Evolutionary conservation across 106 monocot genomes (phyloP), one percentile per base, ranked within the genome.

Genomic region (Acorus calamus): DNA sequence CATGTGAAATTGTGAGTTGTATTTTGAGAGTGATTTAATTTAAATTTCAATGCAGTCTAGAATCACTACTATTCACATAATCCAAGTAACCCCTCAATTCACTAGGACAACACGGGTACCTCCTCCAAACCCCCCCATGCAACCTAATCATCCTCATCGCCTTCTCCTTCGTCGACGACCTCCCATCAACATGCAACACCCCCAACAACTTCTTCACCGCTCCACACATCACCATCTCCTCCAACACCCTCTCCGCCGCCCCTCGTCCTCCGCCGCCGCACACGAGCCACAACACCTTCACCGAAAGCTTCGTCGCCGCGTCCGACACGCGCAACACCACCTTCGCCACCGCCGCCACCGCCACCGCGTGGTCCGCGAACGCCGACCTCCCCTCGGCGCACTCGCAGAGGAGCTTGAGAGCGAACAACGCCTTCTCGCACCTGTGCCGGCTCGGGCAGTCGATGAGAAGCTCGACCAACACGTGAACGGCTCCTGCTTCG

Each of bases 271-370:
- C 8, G 42, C 71, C 73, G 46, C 56, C 69, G 57, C 80, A 67
- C 2, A 93, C 52, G 42, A 83, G 52, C 82, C 85, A 93, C 80
- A 93, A 50, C 3, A 93, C 70, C 74, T 83, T 88, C 59, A 93
- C 82, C 9, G 61, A 85, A 4, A 88, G 55, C 68, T 88, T 85
- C 2, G 82, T 93, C 3, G 61, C 89, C 57, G 54, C 8, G 42
- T 89, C 83, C 46, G 83, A 89, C 11, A 84, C 86, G 44, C 89
- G 64, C 47, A 79, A 55, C 3, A 89, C 66, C 72, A 79, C 86
- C 75, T 77, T 93, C 11, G 89, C 60, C 14, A 89, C 79, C 42
- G 61, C 77, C 2, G 86, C 76, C 0, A 93, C 53, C 8, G 80
- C 85, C 42, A 89, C 56, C 2, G 57, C 77, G 54, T 93, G 86